Evolutionary conservation across 2,329 filamentous ascomycete species (phyloP), one percentile per base, ranked within the genome.

Genomic region (Venturia aucupariae): DNA sequence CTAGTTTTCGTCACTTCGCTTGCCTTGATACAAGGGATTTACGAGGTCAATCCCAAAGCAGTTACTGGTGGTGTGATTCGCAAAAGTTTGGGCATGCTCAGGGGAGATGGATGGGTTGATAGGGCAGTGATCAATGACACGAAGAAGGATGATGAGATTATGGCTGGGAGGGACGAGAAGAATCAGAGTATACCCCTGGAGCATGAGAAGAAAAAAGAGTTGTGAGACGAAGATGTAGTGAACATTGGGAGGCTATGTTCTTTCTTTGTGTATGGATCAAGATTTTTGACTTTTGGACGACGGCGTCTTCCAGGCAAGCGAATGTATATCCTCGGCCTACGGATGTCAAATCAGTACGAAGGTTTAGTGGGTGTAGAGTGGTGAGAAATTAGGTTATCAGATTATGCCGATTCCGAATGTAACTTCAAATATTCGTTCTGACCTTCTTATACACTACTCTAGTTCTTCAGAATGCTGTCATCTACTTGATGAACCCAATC

Each of bases 1-100:
- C 84, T 88, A 78, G 78, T 97, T 3, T 92, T 97, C 71, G 88
- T 93, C 19, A 75, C 86, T 22, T 89, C 90, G 60, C 80, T 96
- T 76, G 90, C 90, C 70, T 75, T 92, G 22, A 85, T 92, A 22
- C 90, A 92, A 64, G 84, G 84, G 10, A 85, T 94, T 1, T 90
- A 93, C 71, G 90, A 95, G 78, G 79, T 82, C 32, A 83, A 88
- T 64, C 86, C 88, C 0, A 78, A 79, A 62, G 86, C 89, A 0
- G 82, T 95, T 19, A 83, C 83, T 63, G 89, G 90, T 67, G 80
- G 78, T 0, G 79, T 82, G 59, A 83, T 89, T 73, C 81, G 90
- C 61, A 93, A 91, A 79, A 85, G 83, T 0, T 76, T 95, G 67
- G 86, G 86, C 61, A 89, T 89, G 81, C 75, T 92, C 48, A 81